Evolutionary conservation across 352 stramenopile species (phyloP).

Genomic region (Phytophthora tentaculata): DNA sequence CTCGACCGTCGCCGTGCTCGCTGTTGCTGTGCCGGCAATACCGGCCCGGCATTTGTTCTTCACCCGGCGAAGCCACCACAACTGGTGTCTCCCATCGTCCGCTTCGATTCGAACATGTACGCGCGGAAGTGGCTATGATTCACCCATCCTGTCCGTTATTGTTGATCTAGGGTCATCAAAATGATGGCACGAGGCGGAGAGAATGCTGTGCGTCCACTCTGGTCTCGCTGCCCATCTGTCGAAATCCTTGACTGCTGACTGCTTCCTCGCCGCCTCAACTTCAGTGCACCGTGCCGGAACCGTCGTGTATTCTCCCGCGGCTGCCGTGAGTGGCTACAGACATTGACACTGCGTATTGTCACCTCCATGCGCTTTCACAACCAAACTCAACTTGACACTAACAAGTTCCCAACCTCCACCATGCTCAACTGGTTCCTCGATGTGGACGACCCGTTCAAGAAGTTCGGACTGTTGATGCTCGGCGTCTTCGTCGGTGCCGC

Average conservation of each 20-base stretch:
- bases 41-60: not conserved
- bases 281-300: not conserved
- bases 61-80: not conserved
- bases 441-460: constrained; percentile 34
- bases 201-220: constrained; percentile 1
- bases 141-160: not conserved
- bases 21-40: not conserved
- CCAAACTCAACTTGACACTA: constrained; percentile 21
- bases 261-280: not conserved
- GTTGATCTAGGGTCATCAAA: constrained; percentile 23
- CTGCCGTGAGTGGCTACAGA: not conserved
- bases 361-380: constrained; percentile 17
- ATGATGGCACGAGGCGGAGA: constrained; percentile 23
- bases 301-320: not conserved
- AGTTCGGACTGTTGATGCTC: constrained; percentile 29
- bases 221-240: not conserved
- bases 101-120: constrained; percentile 26
- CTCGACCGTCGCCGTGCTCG: not conserved
- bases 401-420: constrained; percentile 10
- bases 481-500: constrained; percentile 25
- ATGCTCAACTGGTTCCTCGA: constrained; percentile 37
- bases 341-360: not conserved
- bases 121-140: not conserved
- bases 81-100: not conserved
- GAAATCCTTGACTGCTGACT: not conserved